phyloP scores from a whole-genome alignment of 306 rosid species.

The Malus domestica region DNA sequence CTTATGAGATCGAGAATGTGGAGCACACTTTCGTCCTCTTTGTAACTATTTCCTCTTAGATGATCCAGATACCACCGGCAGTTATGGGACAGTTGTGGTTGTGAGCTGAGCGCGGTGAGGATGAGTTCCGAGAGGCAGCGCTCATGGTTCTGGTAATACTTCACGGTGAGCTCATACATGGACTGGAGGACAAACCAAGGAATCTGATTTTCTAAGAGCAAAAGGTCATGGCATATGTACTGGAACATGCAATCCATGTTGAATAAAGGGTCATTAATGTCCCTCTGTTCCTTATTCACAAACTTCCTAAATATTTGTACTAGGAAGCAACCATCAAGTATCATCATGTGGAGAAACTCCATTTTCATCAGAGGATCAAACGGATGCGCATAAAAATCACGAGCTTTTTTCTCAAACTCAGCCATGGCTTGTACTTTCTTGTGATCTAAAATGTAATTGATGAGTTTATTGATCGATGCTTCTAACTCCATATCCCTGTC shows the following conservation, averaged over 20 bases:
- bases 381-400: not conserved
- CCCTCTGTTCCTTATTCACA: not conserved
- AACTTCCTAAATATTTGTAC: slow-evolving; percentile 11
- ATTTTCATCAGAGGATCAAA: not conserved
- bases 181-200: slow-evolving; percentile 23
- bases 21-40: not conserved
- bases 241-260: slow-evolving; percentile 12
- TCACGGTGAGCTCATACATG: not conserved
- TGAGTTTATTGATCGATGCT: not conserved
- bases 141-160: not conserved
- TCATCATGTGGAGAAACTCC: slow-evolving; percentile 1
- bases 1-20: slow-evolving; percentile 1
- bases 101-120: not conserved
- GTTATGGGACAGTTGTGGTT: not conserved
- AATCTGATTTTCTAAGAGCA: slow-evolving; percentile 19
- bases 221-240: slow-evolving; percentile 13
- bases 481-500: too few species aligned
- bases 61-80: not conserved
- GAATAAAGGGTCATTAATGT: slow-evolving; percentile 5
- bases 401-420: not conserved
- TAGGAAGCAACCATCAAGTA: slow-evolving; percentile 22
- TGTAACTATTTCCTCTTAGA: not conserved
- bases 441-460: too few species aligned
- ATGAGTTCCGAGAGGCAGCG: not conserved
- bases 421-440: not conserved